These are phyloP conservation scores for Kondoa malvinella DNA, from an alignment of 768 basidiomycete species.

Conservation along the genomic window DNA sequence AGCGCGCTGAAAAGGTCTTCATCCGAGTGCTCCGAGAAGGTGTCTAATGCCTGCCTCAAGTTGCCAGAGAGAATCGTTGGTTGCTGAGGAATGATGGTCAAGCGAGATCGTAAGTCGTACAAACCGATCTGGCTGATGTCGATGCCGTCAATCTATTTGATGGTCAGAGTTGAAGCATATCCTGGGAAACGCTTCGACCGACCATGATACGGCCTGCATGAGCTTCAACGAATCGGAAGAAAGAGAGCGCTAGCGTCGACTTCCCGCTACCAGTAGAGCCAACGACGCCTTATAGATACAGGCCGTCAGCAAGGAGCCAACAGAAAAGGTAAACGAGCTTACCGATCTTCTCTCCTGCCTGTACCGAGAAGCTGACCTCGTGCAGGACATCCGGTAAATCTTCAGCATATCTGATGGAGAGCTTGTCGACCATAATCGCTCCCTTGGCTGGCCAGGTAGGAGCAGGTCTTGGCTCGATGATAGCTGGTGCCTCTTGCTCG, in stretches of 20 bases:
- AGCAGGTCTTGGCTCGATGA: slow-evolving; percentile 26
- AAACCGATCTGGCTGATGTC: slow-evolving; percentile 34
- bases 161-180: not conserved
- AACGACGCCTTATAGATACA: slow-evolving; percentile 6
- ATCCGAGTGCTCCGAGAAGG: slow-evolving; percentile 27
- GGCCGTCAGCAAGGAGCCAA: not conserved
- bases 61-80: slow-evolving; percentile 38
- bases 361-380: slow-evolving; percentile 33
- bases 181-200: not conserved
- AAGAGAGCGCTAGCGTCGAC: slow-evolving; percentile 32
- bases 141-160: slow-evolving; percentile 31
- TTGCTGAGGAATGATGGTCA: slow-evolving; percentile 29
- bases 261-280: slow-evolving; percentile 49
- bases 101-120: slow-evolving; percentile 49
- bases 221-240: slow-evolving; percentile 37
- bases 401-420: slow-evolving; percentile 28
- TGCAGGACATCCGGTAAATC: slow-evolving; percentile 33
- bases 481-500: slow-evolving; percentile 22
- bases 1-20: slow-evolving; percentile 28
- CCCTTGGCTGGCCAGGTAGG: slow-evolving; percentile 24
- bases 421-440: slow-evolving; percentile 28
- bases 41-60: slow-evolving; percentile 43
- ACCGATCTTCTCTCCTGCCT: slow-evolving; percentile 32
- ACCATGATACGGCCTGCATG: slow-evolving; percentile 25
- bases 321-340: slow-evolving; percentile 4